phyloP scores from a whole-genome alignment of 768 basidiomycete species.

The Amanita rubescens region DNA sequence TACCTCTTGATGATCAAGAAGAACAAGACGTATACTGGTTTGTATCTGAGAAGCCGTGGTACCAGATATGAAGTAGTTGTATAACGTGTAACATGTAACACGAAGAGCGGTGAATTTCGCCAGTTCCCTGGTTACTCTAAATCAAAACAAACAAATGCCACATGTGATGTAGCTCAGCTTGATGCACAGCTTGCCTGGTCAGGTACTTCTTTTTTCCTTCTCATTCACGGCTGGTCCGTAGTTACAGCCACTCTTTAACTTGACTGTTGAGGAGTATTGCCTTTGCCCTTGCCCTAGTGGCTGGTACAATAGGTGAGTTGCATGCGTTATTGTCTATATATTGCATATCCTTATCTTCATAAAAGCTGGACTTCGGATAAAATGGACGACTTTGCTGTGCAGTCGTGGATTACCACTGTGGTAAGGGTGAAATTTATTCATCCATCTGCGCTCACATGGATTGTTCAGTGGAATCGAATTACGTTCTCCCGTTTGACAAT shows the following conservation, averaged over 20 bases:
- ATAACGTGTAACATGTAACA: too few species aligned
- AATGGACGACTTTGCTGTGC: constrained; percentile 28
- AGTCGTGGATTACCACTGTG: constrained; percentile 28
- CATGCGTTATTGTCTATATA: neutral
- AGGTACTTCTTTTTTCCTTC: constrained; percentile 14
- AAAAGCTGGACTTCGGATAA: constrained; percentile 6
- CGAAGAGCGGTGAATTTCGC: too few species aligned
- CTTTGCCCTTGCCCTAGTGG: neutral
- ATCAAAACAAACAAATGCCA: too few species aligned
- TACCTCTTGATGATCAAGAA: constrained; percentile 43
- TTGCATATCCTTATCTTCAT: constrained; percentile 14
- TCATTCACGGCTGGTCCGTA: constrained; percentile 17
- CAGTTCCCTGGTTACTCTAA: too few species aligned
- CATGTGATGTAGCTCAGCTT: neutral
- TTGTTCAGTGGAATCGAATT: constrained; percentile 55
- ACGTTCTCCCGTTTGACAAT: constrained; percentile 60
- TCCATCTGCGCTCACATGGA: neutral
- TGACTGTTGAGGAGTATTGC: neutral
- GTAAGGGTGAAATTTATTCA: constrained; percentile 27
- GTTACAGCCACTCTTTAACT: constrained; percentile 23
- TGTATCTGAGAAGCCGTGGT: constrained; percentile 54
- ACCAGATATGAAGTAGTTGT: constrained; percentile 30
- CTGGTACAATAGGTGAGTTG: neutral
- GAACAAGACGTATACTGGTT: constrained; percentile 51
- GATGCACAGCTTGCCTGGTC: constrained; percentile 11